A percentile compares a stretch with the other conserved stretches of the same genome.
phyloP scores from a whole-genome alignment of 2,329 filamentous ascomycete species.

The Colletotrichum gigasporum region DNA sequence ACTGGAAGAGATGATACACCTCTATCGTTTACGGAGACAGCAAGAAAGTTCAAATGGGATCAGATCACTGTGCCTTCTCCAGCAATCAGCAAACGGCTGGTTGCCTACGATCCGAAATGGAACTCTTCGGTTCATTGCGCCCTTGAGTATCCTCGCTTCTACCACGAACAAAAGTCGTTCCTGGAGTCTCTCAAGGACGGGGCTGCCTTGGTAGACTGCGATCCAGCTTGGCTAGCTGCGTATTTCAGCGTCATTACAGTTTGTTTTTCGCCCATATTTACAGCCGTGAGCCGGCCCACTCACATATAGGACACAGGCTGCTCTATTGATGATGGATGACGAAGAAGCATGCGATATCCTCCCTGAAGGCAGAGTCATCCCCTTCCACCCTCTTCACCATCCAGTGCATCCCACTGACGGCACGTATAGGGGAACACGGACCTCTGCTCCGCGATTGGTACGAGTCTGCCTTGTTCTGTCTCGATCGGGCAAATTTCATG shows the following conservation, averaged over 20 bases:
- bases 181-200: background rate
- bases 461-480: conserved; percentile 30
- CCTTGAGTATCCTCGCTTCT: conserved; percentile 32
- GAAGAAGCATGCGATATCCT: background rate
- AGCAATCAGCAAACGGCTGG: conserved; percentile 3
- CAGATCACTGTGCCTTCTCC: conserved; percentile 37
- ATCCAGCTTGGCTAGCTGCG: conserved; percentile 31
- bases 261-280: background rate
- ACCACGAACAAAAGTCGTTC: conserved; percentile 21
- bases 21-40: background rate
- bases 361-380: background rate
- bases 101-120: conserved; percentile 29
- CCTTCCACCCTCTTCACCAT: too few species aligned
- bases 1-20: background rate
- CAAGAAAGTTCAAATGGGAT: background rate
- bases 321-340: conserved; percentile 21
- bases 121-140: conserved; percentile 35
- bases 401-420: background rate
- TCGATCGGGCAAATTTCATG: conserved; percentile 31
- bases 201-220: background rate
- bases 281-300: background rate
- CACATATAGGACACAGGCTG: background rate
- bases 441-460: conserved; percentile 27
- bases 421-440: background rate
- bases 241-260: conserved; percentile 34